A percentile compares a stretch with the other conserved stretches of the same genome.
These are phyloP conservation scores for Pleurotus ostreatus DNA, from an alignment of 768 basidiomycete genomes.

Conservation along the genomic window DNA sequence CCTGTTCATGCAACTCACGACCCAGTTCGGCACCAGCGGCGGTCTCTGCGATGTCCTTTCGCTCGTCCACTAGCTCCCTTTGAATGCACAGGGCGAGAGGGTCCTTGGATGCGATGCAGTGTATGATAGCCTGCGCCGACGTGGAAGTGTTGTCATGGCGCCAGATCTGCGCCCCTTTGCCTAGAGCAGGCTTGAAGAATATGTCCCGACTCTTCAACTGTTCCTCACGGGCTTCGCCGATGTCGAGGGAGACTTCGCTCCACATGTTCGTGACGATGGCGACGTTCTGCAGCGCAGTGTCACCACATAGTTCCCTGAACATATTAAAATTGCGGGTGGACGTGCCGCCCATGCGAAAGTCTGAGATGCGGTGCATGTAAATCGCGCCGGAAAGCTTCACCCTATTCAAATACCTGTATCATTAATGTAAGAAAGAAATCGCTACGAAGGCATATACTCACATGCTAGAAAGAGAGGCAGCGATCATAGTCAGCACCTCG, in stretches of 20 bases:
- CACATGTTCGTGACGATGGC: slow-evolving; percentile 43
- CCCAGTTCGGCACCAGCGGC: slow-evolving; percentile 19
- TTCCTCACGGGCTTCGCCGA: slow-evolving; percentile 24
- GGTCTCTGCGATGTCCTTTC: slow-evolving; percentile 28
- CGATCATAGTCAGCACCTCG: slow-evolving; percentile 28
- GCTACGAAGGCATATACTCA: too few species aligned
- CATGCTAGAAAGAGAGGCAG: too few species aligned
- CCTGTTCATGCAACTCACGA: slow-evolving; percentile 12
- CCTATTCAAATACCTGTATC: slow-evolving; percentile 6
- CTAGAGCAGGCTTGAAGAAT: slow-evolving; percentile 51
- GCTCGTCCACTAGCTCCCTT: slow-evolving; percentile 17
- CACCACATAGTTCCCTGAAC: slow-evolving; percentile 40
- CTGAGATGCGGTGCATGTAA: slow-evolving; percentile 34
- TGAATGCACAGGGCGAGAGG: slow-evolving; percentile 16
- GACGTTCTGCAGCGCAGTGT: slow-evolving; percentile 36
- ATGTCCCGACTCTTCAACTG: slow-evolving; percentile 19
- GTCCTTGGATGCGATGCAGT: slow-evolving; percentile 18
- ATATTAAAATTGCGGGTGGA: slow-evolving; percentile 38
- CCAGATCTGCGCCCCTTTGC: slow-evolving; percentile 41
- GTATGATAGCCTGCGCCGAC: slow-evolving; percentile 28
- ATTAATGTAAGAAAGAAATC: too few species aligned
- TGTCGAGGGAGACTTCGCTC: slow-evolving; percentile 26
- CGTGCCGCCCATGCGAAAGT: slow-evolving; percentile 31
- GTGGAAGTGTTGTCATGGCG: slow-evolving; percentile 35
- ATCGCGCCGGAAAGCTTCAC: slow-evolving; percentile 31